A percentile compares a stretch with the other conserved stretches of the same genome.
Conservation (phyloP, 2,329 filamentous ascomycete species). For the Zymoseptoria brevis region DNA sequence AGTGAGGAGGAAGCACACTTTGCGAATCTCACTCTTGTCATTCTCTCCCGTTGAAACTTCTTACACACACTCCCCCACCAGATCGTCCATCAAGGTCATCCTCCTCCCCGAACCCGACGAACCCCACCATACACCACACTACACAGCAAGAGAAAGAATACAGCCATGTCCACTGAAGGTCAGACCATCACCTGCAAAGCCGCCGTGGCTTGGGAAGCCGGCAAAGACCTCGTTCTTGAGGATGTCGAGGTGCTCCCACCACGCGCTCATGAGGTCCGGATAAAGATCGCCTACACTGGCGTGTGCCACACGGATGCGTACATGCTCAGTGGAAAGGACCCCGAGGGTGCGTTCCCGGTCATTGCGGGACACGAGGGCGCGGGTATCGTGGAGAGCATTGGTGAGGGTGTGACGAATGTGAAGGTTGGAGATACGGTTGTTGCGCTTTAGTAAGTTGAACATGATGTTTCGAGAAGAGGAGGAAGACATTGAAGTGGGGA, state of each 20-base stretch:
- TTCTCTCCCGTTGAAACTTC: neutral
- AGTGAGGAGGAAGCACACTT: neutral
- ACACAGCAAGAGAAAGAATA: neutral
- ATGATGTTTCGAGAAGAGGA: neutral
- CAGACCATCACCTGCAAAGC: slow-evolving; percentile 87
- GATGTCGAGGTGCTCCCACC: slow-evolving; percentile 87
- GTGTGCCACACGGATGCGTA: slow-evolving; percentile 96
- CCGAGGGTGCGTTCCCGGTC: slow-evolving; percentile 87
- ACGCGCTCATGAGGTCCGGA: slow-evolving; percentile 87
- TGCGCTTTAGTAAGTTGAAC: slow-evolving; percentile 64
- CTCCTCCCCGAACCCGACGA: neutral
- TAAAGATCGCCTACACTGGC: slow-evolving; percentile 94
- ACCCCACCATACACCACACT: neutral
- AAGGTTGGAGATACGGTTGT: slow-evolving; percentile 89
- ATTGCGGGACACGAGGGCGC: slow-evolving; percentile 86
- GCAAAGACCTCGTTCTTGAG: slow-evolving; percentile 80
- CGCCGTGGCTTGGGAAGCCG: slow-evolving; percentile 94
- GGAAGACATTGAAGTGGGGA: neutral
- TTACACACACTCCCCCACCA: neutral
- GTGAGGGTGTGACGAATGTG: slow-evolving; percentile 89
- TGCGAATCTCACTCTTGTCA: neutral
- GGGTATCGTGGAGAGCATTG: slow-evolving; percentile 85
- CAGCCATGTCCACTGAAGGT: slow-evolving; percentile 42
- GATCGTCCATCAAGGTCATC: slow-evolving; percentile 10
- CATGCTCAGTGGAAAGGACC: slow-evolving; percentile 91